A percentile compares a stretch with the other conserved stretches of the same genome.
Conservation (phyloP, 768 basidiomycete genomes). For the Strobilomyces echinocephalus region DNA sequence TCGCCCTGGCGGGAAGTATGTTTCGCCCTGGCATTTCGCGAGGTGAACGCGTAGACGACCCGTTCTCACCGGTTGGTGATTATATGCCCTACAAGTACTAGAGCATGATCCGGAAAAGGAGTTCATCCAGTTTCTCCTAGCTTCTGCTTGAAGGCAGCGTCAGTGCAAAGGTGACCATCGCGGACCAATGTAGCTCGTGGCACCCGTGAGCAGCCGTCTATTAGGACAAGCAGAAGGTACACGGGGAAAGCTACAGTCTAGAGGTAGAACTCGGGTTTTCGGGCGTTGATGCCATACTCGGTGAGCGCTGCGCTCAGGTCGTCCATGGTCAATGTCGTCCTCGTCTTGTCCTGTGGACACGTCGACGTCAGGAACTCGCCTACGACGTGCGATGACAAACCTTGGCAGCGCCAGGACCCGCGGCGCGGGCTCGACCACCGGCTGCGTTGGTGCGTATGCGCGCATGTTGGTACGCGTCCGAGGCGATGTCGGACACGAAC, state of each 20-base stretch:
- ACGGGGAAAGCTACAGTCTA: slow-evolving; percentile 29
- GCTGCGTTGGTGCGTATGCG: slow-evolving; percentile 88
- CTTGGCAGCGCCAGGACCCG: slow-evolving; percentile 61
- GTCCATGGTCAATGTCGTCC: slow-evolving; percentile 95
- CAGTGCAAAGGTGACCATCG: neutral
- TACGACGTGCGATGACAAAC: slow-evolving; percentile 35
- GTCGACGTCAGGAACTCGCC: slow-evolving; percentile 3
- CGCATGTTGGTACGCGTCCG: slow-evolving; percentile 96
- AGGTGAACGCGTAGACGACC: neutral
- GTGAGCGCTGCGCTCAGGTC: slow-evolving; percentile 87
- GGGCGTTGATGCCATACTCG: slow-evolving; percentile 94
- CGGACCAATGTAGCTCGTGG: neutral
- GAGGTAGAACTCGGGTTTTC: slow-evolving; percentile 93
- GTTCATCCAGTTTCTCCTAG: too few species aligned
- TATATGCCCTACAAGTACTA: neutral
- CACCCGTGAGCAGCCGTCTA: neutral
- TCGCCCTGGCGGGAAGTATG: too few species aligned
- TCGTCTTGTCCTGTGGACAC: slow-evolving; percentile 71
- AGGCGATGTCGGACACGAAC: slow-evolving; percentile 93
- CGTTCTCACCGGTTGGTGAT: neutral
- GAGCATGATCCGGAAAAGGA: too few species aligned
- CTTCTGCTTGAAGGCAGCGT: too few species aligned
- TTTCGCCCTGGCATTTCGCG: too few species aligned
- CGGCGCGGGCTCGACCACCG: slow-evolving; percentile 62
- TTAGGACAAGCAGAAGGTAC: slow-evolving; percentile 1